Percentiles rank a stretch among this genome's conserved stretches.
These are phyloP conservation scores for Diplodia mutila DNA, from an alignment of 2,329 filamentous ascomycete species.

Conservation along the genomic window DNA sequence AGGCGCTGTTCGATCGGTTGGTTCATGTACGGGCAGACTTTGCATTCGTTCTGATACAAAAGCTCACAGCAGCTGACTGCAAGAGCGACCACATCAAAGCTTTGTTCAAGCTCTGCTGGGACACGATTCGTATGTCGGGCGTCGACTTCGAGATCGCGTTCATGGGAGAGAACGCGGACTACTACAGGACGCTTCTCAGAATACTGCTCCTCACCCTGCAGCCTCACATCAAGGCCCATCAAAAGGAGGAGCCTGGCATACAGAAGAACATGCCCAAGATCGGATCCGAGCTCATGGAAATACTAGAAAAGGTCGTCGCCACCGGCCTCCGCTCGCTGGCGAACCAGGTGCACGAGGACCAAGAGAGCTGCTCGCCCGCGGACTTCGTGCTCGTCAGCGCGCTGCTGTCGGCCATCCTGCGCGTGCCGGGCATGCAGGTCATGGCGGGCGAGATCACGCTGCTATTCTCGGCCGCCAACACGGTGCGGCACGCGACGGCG, in stretches of 20 bases:
- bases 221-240: slow-evolving; percentile 53
- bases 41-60: slow-evolving; percentile 79
- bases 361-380: slow-evolving; percentile 67
- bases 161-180: slow-evolving; percentile 61
- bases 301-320: slow-evolving; percentile 77
- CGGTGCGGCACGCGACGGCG: slow-evolving; percentile 78
- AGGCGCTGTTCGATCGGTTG: slow-evolving; percentile 80
- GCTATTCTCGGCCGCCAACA: slow-evolving; percentile 63
- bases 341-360: slow-evolving; percentile 77
- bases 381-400: slow-evolving; percentile 88
- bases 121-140: slow-evolving; percentile 58
- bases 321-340: slow-evolving; percentile 82
- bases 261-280: slow-evolving; percentile 33
- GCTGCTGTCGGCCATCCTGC: slow-evolving; percentile 81
- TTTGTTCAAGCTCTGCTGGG: slow-evolving; percentile 64
- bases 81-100: slow-evolving; percentile 55
- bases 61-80: slow-evolving; percentile 65
- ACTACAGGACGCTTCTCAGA: slow-evolving; percentile 83
- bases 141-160: slow-evolving; percentile 64
- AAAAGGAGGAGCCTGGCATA: slow-evolving; percentile 23
- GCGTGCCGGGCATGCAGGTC: slow-evolving; percentile 73
- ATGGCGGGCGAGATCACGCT: slow-evolving; percentile 57
- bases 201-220: slow-evolving; percentile 82
- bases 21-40: slow-evolving; percentile 78
- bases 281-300: slow-evolving; percentile 65